phyloP scores from a whole-genome alignment of 1,284 basidiomycete genomes.

The Cystobasidiaceae sp. region DNA sequence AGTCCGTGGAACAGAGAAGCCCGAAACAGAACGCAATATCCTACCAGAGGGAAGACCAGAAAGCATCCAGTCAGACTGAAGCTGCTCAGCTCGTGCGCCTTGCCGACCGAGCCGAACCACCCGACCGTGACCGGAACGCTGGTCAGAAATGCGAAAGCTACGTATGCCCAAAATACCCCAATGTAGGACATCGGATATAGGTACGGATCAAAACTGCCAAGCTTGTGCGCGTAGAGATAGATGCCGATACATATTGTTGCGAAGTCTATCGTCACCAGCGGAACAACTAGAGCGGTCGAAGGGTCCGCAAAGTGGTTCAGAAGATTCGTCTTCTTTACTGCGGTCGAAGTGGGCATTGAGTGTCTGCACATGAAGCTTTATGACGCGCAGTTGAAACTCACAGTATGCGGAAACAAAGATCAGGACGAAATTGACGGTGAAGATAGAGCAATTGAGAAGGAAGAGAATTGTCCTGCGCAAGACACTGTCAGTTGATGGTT shows the following conservation, averaged over 20 bases:
- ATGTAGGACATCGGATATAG: not conserved
- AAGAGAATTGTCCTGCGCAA: constrained; percentile 22
- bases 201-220: not conserved
- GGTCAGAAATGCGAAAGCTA: not conserved
- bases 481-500: too few species aligned
- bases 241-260: constrained; percentile 13
- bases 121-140: constrained; percentile 8
- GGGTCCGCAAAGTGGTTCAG: not conserved
- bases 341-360: not conserved
- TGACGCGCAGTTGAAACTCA: too few species aligned
- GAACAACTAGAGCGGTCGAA: not conserved
- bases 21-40: too few species aligned
- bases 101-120: constrained; percentile 24
- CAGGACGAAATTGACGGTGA: constrained; percentile 18
- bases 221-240: not conserved
- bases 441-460: constrained; percentile 18
- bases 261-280: constrained; percentile 11
- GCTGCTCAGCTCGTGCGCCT: constrained; percentile 20
- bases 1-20: too few species aligned
- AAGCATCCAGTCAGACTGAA: constrained; percentile 22
- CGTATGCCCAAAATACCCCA: constrained; percentile 10
- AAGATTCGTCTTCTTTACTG: not conserved
- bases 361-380: too few species aligned
- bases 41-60: constrained; percentile 17
- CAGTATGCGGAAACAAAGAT: constrained; percentile 15